Evolutionary conservation across 2,329 filamentous ascomycete genomes (phyloP), one percentile per base, ranked within the genome.

Genomic region (Fusarium staphyleae): DNA sequence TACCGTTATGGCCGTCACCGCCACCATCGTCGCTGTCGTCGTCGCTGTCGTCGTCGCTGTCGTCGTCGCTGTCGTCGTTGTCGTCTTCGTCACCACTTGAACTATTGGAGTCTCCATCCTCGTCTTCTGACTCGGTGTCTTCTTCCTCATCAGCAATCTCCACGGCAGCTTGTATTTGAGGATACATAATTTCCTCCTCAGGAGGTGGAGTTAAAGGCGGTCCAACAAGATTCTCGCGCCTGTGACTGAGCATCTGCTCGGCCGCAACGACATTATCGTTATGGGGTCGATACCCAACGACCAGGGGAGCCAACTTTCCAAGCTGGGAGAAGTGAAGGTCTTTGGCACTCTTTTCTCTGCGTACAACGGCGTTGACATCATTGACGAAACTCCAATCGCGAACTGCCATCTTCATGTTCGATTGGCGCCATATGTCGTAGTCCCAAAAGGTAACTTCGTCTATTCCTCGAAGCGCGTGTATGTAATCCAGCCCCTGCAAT

Each of bases 401-500:
- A 1, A 75, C 60, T 0, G 48, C 46, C 0, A 30, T 13, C 18
- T 52, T 61, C 3, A 9, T 10, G 3, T 36, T 12, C 0, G 5
- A 0, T 0, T 18, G 11, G 0, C 58, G n/a, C 62, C 67, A 74
- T 11, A 60, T 52, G 15, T 73, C 62, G 3, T 72, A 68, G 48
- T 81, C 77, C 49, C 74, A 77, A 45, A 81, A 75, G 0, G 71
- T 66, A 0, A 80, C 51, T n/a, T 64, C 66, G 1, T 66, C 50
- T 36, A 82, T 56, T 0, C 79, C 80, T 1, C 80, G 75, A 4
- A 82, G 73, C 18, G 72, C 66, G 11, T 72, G 65, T 3, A 82
- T 33, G 19, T 74, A 77, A 33, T 81, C 78, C 1, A 77, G 55
- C 0, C 80, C 80, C 19, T 80, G 78, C 0, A 80, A 15, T 0